Conservation (phyloP, 2,329 filamentous ascomycete genomes). For the Aureobasidium vineae region DNA sequence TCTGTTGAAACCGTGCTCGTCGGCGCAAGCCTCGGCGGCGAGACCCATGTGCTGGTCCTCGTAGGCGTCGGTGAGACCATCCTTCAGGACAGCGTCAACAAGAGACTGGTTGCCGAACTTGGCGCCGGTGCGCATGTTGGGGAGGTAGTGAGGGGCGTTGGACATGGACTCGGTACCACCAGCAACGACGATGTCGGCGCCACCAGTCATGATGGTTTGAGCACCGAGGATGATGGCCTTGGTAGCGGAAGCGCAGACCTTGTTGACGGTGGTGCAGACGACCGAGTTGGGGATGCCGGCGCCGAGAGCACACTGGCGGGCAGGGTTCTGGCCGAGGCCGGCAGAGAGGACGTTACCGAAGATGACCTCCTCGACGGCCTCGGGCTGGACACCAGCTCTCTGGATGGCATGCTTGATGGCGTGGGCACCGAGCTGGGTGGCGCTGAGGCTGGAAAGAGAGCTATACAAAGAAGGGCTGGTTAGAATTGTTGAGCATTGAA, state of each 20-base stretch:
- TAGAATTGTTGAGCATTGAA: conserved; percentile 12
- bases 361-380: conserved; percentile 93
- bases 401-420: conserved; percentile 92
- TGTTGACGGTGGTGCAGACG: conserved; percentile 93
- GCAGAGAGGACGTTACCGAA: conserved; percentile 98
- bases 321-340: conserved; percentile 93
- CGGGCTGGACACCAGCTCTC: conserved; percentile 80
- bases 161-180: conserved; percentile 99
- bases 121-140: conserved; percentile 77
- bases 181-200: conserved; percentile 87
- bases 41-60: conserved; percentile 98
- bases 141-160: conserved; percentile 94
- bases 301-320: conserved; percentile 86
- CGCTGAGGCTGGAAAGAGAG: conserved; percentile 82
- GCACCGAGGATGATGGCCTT: conserved; percentile 94
- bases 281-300: conserved; percentile 79
- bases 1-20: conserved; percentile 75
- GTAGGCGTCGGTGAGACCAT: conserved; percentile 92
- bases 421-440: conserved; percentile 80
- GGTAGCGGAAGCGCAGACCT: conserved; percentile 93
- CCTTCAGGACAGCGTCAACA: conserved; percentile 88
- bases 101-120: conserved; percentile 93
- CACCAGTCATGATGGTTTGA: conserved; percentile 97
- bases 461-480: conserved; percentile 49
- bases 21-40: conserved; percentile 84